Conservation (phyloP, 306 rosid genomes). For the Dalbergia cultrata region DNA sequence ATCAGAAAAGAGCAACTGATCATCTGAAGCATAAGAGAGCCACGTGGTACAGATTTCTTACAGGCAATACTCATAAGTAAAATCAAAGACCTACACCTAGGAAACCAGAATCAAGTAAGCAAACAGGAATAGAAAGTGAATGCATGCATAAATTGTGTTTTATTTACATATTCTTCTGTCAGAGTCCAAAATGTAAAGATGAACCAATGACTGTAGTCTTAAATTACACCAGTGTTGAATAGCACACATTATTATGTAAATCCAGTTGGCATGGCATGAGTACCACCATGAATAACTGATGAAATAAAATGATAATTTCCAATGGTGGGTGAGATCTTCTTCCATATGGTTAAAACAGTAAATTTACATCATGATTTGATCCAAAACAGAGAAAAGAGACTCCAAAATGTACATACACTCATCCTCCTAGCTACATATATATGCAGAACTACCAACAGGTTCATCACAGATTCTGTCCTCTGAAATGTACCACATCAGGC, state of each 20-base stretch:
- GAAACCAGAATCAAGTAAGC: slow-evolving; percentile 43
- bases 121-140: slow-evolving; percentile 25
- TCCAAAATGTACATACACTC: slow-evolving; percentile 16
- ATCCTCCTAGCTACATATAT: neutral
- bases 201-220: slow-evolving; percentile 25
- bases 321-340: slow-evolving; percentile 36
- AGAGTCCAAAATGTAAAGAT: slow-evolving; percentile 7
- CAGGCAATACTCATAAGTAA: slow-evolving; percentile 37
- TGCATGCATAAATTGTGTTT: slow-evolving; percentile 16
- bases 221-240: slow-evolving; percentile 38
- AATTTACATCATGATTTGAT: slow-evolving; percentile 31
- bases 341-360: slow-evolving; percentile 9
- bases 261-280: slow-evolving; percentile 27
- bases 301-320: slow-evolving; percentile 17
- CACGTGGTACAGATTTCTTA: slow-evolving; percentile 27
- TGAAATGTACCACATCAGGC: slow-evolving; percentile 4
- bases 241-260: slow-evolving; percentile 5
- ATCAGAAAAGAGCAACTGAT: slow-evolving; percentile 46
- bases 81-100: slow-evolving; percentile 20
- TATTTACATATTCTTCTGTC: neutral
- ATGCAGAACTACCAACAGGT: neutral
- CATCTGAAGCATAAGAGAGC: slow-evolving; percentile 47
- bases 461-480: slow-evolving; percentile 26
- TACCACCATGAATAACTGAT: neutral
- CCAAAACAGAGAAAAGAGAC: slow-evolving; percentile 19